Conservation (phyloP, 2,329 filamentous ascomycete species). For the Dactylellina leptospora region DNA sequence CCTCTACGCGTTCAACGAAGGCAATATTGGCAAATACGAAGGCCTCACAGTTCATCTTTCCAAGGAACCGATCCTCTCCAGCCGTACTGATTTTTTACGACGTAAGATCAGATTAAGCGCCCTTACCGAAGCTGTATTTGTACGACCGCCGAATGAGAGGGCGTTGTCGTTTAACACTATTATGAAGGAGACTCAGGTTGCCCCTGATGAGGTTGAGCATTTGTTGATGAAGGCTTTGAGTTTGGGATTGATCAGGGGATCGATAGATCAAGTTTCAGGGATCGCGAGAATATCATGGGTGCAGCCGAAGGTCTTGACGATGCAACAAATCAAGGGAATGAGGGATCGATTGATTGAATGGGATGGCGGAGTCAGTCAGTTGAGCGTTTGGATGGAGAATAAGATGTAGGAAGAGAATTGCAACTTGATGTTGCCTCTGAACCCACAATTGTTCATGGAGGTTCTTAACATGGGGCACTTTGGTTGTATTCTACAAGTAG, state of each 20-base stretch:
- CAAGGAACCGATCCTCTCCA: conserved; percentile 79
- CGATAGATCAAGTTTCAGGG: conserved; percentile 94
- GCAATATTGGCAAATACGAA: conserved; percentile 88
- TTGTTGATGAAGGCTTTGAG: conserved; percentile 99
- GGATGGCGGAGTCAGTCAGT: conserved; percentile 93
- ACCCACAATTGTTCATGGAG: background rate
- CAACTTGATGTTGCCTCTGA: background rate
- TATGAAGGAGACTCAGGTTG: conserved; percentile 88
- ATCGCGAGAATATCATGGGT: conserved; percentile 98
- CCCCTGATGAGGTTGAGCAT: conserved; percentile 91
- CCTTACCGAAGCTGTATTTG: conserved; percentile 94
- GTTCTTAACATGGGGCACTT: background rate
- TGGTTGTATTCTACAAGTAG: conserved; percentile 47
- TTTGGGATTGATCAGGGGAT: conserved; percentile 85
- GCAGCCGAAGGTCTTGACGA: conserved; percentile 96
- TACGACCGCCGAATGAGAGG: conserved; percentile 91
- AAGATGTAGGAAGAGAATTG: conserved; percentile 55
- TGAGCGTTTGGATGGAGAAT: conserved; percentile 62
- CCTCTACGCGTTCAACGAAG: conserved; percentile 97
- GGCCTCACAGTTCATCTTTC: conserved; percentile 80
- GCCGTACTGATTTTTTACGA: conserved; percentile 84
- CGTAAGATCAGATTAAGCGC: conserved; percentile 98
- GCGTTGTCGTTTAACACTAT: conserved; percentile 92
- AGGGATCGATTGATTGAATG: conserved; percentile 85
- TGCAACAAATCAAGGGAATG: conserved; percentile 95